These are phyloP conservation scores for Thymus quinquecostatus DNA, from an alignment of 257 asterid genomes.

Conservation along the genomic window DNA sequence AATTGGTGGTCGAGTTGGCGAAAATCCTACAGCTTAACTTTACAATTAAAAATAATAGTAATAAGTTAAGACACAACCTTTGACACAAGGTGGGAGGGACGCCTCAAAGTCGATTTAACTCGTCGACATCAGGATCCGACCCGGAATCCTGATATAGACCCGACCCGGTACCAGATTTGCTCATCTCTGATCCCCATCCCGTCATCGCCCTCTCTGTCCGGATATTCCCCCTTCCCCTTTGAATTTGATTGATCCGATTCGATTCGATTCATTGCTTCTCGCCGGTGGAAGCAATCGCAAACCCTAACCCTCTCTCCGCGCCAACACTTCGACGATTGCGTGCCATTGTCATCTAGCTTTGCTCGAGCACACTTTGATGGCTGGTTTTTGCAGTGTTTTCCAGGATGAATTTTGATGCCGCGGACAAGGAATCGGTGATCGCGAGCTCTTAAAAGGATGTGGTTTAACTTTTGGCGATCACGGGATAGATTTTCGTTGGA, in stretches of 20 bases:
- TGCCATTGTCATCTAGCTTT: constrained; percentile 27
- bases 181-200: constrained; percentile 38
- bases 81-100: no score
- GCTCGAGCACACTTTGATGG: background rate
- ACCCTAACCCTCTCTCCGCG: constrained; percentile 29
- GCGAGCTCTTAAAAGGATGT: constrained; percentile 67
- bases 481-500: constrained; percentile 89
- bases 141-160: constrained; percentile 20
- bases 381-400: constrained; percentile 24
- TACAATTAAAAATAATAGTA: no score
- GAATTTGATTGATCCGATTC: background rate
- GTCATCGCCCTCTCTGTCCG: constrained; percentile 27
- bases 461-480: constrained; percentile 97
- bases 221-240: constrained; percentile 10
- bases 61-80: no score
- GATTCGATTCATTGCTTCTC: constrained; percentile 29
- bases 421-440: constrained; percentile 44
- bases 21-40: no score
- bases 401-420: constrained; percentile 47
- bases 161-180: constrained; percentile 35
- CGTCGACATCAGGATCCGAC: constrained; percentile 38
- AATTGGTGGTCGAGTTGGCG: no score
- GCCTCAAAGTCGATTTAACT: background rate
- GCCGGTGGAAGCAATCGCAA: constrained; percentile 39
- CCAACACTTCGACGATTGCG: constrained; percentile 15